Evolutionary conservation across 257 asterid genomes (phyloP), one percentile per base, ranked within the genome.

Genomic region (Nicotiana attenuata): DNA sequence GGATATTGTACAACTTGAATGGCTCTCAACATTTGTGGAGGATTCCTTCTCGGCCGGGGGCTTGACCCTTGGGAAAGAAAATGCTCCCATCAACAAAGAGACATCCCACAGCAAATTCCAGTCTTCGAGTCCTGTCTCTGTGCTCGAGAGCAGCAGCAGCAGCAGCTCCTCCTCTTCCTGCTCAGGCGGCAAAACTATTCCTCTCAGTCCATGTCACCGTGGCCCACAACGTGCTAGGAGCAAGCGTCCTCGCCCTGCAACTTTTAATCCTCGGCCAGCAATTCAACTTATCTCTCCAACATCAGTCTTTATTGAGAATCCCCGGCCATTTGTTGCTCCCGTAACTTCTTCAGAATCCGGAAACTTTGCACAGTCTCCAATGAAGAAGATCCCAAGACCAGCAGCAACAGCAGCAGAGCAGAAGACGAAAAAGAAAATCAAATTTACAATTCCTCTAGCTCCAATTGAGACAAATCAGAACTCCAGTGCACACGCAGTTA

Each of bases 181-280:
- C 84, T 91, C 92, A 5, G 85, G 81, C 0, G 92, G 89, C 86
- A 84, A 87, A 19, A 22, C 41, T 1, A 10, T 88, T 65, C 95
- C 92, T 15, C 80, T 90, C 20, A 81, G 89, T 83, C 88, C 91
- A 6, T 82, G 67, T 55, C 89, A 87, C 6, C 92, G 89, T 2
- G 97, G 93, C 14, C 81, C 94, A 3, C 99, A 95, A 35, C 92
- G 97, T 28, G 99, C 99, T 1, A 91, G 97, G 8, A 92, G 93
- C 87, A 95, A 95, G 80, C 97, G 99, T 10, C 94, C 99, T 3
- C 92, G 97, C 4, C 97, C 97, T 0, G 68, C 93, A 7, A 82
- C 93, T 1, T 95, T 93, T 65, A 89, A 88, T 56, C 97, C 97
- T 1, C 84, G 91, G 28, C 79, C 93, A 0, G 91, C 85, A 5